These are phyloP conservation scores for Russula abietina DNA, from an alignment of 768 basidiomycete species.

Conservation along the genomic window DNA sequence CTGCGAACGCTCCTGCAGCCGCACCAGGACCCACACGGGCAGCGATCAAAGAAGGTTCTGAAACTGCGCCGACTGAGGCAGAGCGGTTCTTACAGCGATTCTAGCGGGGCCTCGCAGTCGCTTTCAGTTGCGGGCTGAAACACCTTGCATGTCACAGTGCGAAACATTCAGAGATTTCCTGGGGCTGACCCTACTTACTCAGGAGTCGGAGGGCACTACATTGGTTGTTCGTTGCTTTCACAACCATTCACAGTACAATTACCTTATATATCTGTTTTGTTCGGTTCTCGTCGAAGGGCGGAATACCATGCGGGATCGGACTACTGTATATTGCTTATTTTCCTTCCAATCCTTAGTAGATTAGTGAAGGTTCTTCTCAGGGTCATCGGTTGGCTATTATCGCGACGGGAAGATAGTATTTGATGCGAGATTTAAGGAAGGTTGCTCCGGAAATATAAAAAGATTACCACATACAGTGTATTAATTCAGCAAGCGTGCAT, in stretches of 20 bases:
- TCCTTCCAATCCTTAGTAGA: too few species aligned
- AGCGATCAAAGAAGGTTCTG: neutral
- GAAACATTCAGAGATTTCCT: neutral
- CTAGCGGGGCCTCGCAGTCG: neutral
- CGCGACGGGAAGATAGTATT: too few species aligned
- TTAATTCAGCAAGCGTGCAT: too few species aligned
- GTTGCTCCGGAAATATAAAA: too few species aligned
- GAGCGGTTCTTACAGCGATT: slow-evolving; percentile 12
- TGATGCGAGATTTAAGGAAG: too few species aligned
- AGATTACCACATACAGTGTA: too few species aligned
- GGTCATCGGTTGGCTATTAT: too few species aligned
- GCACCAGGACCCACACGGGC: neutral
- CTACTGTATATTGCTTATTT: too few species aligned
- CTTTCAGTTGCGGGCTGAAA: neutral
- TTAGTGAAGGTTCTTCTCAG: neutral
- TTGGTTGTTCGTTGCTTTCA: neutral
- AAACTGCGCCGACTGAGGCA: neutral
- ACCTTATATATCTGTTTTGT: neutral
- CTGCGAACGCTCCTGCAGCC: too few species aligned
- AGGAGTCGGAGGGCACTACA: neutral
- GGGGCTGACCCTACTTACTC: neutral
- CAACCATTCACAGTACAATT: neutral
- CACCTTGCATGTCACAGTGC: neutral
- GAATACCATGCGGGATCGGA: neutral
- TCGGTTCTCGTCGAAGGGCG: neutral